phyloP scores from a whole-genome alignment of 2,329 filamentous ascomycete species.

The Colletotrichum scovillei region DNA sequence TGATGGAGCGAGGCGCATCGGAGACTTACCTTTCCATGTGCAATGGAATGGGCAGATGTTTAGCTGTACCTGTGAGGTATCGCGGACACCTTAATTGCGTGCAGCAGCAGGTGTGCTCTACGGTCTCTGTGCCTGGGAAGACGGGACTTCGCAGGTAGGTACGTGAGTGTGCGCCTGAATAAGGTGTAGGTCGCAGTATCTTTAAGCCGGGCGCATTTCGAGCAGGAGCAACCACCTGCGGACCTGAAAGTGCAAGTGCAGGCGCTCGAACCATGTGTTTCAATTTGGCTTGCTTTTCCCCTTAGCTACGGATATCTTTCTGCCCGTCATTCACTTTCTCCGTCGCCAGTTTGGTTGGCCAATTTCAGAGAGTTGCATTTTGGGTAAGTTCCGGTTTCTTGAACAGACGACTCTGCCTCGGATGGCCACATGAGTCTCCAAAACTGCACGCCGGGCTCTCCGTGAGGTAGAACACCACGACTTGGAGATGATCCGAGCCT shows the following conservation, averaged over 20 bases:
- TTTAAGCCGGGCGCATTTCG: conserved; percentile 7
- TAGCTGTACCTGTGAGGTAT: not conserved
- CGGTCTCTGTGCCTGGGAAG: too few relatives aligned
- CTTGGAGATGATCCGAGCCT: not conserved
- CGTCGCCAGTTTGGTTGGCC: not conserved
- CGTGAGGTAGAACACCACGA: not conserved
- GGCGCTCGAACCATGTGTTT: conserved; percentile 31
- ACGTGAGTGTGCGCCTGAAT: not conserved
- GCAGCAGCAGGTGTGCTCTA: too few relatives aligned
- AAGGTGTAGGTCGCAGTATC: not conserved
- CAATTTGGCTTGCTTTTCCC: conserved; percentile 18
- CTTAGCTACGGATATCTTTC: not conserved
- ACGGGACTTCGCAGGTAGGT: too few relatives aligned
- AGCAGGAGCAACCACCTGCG: not conserved
- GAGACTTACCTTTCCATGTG: not conserved
- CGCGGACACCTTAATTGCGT: conserved; percentile 1
- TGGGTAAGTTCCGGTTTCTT: conserved; percentile 3
- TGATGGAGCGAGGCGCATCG: not conserved
- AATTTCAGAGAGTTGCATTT: not conserved
- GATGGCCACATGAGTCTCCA: conserved; percentile 3
- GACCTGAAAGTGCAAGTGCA: conserved; percentile 15
- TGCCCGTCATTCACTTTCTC: not conserved
- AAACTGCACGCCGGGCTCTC: not conserved
- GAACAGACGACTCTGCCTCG: not conserved
- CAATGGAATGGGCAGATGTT: not conserved